Evolutionary conservation across 441 rosid genomes (phyloP), one percentile per base, ranked within the genome.

Genomic region (Gossypium davidsonii): DNA sequence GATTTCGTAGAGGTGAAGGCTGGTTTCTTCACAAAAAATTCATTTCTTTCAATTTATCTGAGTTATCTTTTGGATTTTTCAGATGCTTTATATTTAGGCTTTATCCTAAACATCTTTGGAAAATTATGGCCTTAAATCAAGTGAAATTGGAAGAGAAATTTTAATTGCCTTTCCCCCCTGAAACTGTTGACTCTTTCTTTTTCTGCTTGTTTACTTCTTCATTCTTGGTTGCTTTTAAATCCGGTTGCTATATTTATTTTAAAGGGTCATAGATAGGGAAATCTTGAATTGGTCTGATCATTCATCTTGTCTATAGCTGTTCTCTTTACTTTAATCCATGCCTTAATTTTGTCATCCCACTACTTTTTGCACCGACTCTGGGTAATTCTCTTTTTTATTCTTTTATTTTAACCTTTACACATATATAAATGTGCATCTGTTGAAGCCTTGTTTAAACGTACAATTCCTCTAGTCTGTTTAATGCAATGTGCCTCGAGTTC

Each of bases 1-100:
- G 99, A 94, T 80, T 94, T 92, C 83, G 99, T 92, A 44, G 98
- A 95, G 91, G 99, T 91, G 56, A 82, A 82, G 72, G 14, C 20
- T 75, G 55, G n/a, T 10, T 69, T 65, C 59, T 57, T 63, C 10
- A 72, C 55, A 53, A 21, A 60, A 26, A n/a, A n/a, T 51, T 15
- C 57, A 26, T 26, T 60, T 25, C 18, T 18, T 61, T 61, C 5
- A 48, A 48, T 62, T 28, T 62, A 34, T 31, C 70, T 51, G 44
- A 3, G 57, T 62, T 73, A 59, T 71, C 15, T 26, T 44, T 15
- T 28, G 15, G n/a, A 0, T 3, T 68, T 61, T 62, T 28, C 9
- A 18, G 34, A 55, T 53, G 51, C 63, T 34, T 55, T 14, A 60
- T 39, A 44, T 64, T 11, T 64, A 39, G 69, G 17, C 37, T 44